These are phyloP conservation scores for Kodamaea ohmeri DNA, from an alignment of 1,139 yeast species.

Conservation along the genomic window DNA sequence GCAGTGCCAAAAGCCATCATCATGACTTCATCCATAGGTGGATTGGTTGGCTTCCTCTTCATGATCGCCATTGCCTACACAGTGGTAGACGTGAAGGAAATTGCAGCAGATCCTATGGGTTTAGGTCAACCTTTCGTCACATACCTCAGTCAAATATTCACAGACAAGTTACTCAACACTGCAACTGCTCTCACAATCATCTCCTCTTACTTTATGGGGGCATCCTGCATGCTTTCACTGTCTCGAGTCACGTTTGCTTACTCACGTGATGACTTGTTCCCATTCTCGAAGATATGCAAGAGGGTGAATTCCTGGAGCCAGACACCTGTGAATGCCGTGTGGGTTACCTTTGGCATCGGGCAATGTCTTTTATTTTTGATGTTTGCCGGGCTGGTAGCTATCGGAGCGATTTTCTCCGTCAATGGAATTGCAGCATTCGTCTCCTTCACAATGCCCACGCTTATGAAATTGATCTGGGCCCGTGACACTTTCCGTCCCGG, in stretches of 20 bases:
- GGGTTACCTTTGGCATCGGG: conserved; percentile 60
- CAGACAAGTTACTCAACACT: conserved; percentile 44
- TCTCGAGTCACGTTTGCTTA: conserved; percentile 69
- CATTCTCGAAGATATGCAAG: conserved; percentile 53
- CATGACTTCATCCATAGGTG: conserved; percentile 61
- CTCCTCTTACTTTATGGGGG: conserved; percentile 65
- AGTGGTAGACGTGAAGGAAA: conserved; percentile 49
- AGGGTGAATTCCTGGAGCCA: conserved; percentile 53
- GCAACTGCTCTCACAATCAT: conserved; percentile 60
- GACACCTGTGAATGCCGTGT: conserved; percentile 71
- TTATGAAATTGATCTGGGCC: conserved; percentile 58
- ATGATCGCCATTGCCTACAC: conserved; percentile 69
- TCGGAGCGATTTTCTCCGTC: conserved; percentile 73
- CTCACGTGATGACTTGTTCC: conserved; percentile 70
- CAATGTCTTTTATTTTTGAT: conserved; percentile 55
- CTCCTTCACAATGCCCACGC: conserved; percentile 67
- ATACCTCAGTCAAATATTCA: conserved; percentile 52
- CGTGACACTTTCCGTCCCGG: conserved; percentile 57
- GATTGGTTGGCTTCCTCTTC: conserved; percentile 59
- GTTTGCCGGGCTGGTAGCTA: conserved; percentile 67
- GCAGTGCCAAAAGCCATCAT: conserved; percentile 70
- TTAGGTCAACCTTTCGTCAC: conserved; percentile 69
- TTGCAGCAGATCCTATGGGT: conserved; percentile 48
- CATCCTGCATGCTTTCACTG: conserved; percentile 68
- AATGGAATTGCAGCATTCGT: conserved; percentile 74